Conservation (phyloP, 1,284 basidiomycete genomes). For the Austroboletus sp. region DNA sequence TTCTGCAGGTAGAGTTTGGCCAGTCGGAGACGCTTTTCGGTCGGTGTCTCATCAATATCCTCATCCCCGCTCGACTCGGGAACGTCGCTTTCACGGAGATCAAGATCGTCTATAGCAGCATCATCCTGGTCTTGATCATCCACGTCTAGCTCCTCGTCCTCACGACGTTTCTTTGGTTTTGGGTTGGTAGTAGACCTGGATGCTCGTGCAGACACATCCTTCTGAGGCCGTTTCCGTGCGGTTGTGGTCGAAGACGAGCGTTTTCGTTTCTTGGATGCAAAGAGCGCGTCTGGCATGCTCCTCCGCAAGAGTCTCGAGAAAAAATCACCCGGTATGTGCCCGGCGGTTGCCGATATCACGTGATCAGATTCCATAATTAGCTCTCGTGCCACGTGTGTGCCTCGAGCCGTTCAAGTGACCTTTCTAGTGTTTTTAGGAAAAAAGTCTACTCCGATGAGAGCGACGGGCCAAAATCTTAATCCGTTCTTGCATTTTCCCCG, state of each 20-base stretch:
- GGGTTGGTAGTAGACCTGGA: slow-evolving; percentile 27
- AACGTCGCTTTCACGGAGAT: slow-evolving; percentile 60
- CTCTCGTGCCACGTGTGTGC: background rate
- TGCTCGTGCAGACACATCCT: slow-evolving; percentile 10
- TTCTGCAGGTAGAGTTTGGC: slow-evolving; percentile 87
- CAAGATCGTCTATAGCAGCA: slow-evolving; percentile 71
- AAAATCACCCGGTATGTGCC: slow-evolving; percentile 18
- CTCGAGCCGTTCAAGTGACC: background rate
- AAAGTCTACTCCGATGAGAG: slow-evolving; percentile 12
- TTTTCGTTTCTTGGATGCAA: slow-evolving; percentile 66
- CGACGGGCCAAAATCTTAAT: background rate
- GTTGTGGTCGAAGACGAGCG: slow-evolving; percentile 37
- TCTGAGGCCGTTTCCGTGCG: slow-evolving; percentile 22
- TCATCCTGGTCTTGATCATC: slow-evolving; percentile 56
- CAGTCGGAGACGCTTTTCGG: slow-evolving; percentile 85
- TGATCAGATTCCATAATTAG: background rate
- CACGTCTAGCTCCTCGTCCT: slow-evolving; percentile 69
- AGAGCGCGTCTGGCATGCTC: slow-evolving; percentile 77
- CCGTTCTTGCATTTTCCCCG: background rate
- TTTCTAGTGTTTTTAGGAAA: slow-evolving; percentile 1
- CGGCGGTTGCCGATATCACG: slow-evolving; percentile 18
- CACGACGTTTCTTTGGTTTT: slow-evolving; percentile 33
- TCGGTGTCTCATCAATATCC: slow-evolving; percentile 85
- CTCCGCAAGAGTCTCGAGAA: background rate
- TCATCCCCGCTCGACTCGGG: slow-evolving; percentile 65